Evolutionary conservation across 768 basidiomycete genomes (phyloP).

Genomic region (Rhodosporidiobolus odoratus): DNA sequence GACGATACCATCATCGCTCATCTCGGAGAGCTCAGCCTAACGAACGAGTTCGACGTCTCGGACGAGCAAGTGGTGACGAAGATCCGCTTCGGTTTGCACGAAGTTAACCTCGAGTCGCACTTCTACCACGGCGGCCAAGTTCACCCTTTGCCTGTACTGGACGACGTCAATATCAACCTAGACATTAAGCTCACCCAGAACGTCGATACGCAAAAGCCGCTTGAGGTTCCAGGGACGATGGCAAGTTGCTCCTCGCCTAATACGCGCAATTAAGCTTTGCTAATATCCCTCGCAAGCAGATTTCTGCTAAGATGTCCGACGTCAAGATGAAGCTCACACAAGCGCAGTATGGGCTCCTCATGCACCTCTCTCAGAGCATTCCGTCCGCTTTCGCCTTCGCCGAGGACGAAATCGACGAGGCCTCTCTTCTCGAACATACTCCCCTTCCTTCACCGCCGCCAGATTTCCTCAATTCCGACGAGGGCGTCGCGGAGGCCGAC

Average conservation of each 20-base stretch:
- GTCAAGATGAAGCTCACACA: conserved; percentile 78
- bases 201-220: conserved; percentile 55
- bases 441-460: too few relatives aligned
- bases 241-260: conserved; percentile 50
- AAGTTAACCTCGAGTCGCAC: conserved; percentile 75
- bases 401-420: conserved; percentile 48
- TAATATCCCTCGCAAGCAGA: too few relatives aligned
- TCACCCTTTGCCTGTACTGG: conserved; percentile 74
- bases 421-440: conserved; percentile 39
- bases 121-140: conserved; percentile 54
- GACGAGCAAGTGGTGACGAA: conserved; percentile 55
- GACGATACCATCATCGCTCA: conserved; percentile 69
- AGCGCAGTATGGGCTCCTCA: conserved; percentile 67
- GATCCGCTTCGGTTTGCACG: conserved; percentile 68
- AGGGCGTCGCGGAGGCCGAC: not conserved
- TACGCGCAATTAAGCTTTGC: not conserved
- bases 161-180: conserved; percentile 73
- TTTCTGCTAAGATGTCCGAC: conserved; percentile 70
- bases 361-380: conserved; percentile 63
- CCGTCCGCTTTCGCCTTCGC: conserved; percentile 59
- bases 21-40: conserved; percentile 80
- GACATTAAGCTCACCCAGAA: conserved; percentile 61
- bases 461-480: not conserved
- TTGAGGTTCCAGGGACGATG: conserved; percentile 65
- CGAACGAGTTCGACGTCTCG: conserved; percentile 59